phyloP scores from a whole-genome alignment of 1,284 basidiomycete genomes.

The Mycena sp. region DNA sequence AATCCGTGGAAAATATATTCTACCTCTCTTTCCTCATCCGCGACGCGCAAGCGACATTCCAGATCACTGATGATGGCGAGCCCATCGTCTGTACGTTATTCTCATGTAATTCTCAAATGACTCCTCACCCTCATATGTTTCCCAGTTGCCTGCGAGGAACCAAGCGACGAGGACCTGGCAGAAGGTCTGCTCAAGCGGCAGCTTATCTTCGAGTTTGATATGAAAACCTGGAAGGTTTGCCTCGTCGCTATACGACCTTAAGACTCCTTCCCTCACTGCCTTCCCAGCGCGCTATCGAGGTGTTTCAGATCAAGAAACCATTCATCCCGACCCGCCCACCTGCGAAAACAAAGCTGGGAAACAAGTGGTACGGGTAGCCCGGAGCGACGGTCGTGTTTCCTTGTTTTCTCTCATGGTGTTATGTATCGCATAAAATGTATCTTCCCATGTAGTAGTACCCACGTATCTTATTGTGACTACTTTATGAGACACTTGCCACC shows the following conservation, averaged over 20 bases:
- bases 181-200: conserved; percentile 77
- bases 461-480: too few species aligned
- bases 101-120: neutral
- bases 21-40: conserved; percentile 91
- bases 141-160: conserved; percentile 63
- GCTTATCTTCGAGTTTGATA: conserved; percentile 88
- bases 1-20: conserved; percentile 96
- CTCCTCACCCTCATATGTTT: neutral
- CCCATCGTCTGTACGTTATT: conserved; percentile 4
- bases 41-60: conserved; percentile 81
- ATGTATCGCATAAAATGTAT: too few species aligned
- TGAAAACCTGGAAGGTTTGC: conserved; percentile 80
- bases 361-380: conserved; percentile 21
- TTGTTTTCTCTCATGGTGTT: too few species aligned
- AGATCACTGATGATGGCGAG: conserved; percentile 70
- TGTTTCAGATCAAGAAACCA: conserved; percentile 35
- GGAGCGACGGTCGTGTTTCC: too few species aligned
- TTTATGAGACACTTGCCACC: too few species aligned
- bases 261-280: neutral
- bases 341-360: conserved; percentile 6
- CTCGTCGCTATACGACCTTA: neutral
- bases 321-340: conserved; percentile 10
- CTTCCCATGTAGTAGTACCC: too few species aligned
- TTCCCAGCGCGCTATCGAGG: conserved; percentile 77
- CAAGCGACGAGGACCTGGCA: conserved; percentile 65